Base-by-base conservation (phyloP, 176 grass and related monocot genomes). In the Carex pumila region DNA sequence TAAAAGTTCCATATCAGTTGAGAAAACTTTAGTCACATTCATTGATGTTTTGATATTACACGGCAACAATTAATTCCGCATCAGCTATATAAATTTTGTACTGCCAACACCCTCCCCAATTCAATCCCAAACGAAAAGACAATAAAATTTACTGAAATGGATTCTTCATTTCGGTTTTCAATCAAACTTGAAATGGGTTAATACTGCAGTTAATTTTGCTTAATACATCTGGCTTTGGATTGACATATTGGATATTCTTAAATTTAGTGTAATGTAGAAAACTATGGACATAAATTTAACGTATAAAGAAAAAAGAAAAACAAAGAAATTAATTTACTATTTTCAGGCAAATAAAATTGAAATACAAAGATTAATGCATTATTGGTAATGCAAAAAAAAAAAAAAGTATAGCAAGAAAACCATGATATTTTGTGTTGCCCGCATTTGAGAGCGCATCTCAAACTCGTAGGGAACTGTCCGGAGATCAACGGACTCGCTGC, bases 371-470 rank as follows among this genome's bases (percentile, higher is more conserved):
- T 47, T 22, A 61, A 19, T 61, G 21, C 59, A 10, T 37, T 39
- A 8, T 37, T 68, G 31, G 2, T 68, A 7, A 4, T 75, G 47
- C 47, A 54, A 53, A 30, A 30, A 54, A 54, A 30, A 3, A 76
- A 30, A 15, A 2, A 76, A 77, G 50, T 77, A 56, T 77, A 77
- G 50, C 6, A 77, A 55, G 63, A 13, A 54, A 50, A 83, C 80
- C 80, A 54, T 5, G 7, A 68, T 83, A 49, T 67, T 50, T 50
- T 67, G 80, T 83, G 52, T 39, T n/a, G 61, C 17, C 2, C 21
- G 57, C 21, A 83, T 54, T 32, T 83, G 80, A 10, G 80, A 67
- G 61, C 19, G 80, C 80, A 83, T 83, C 60, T 83, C 80, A 29
- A 83, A 65, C 62, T 83, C 62, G 21, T 83, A 81, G 47, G 79